Evolutionary conservation across 495 filamentous ascomycete species (phyloP).

Genomic region (Penicillium tannophilum): DNA sequence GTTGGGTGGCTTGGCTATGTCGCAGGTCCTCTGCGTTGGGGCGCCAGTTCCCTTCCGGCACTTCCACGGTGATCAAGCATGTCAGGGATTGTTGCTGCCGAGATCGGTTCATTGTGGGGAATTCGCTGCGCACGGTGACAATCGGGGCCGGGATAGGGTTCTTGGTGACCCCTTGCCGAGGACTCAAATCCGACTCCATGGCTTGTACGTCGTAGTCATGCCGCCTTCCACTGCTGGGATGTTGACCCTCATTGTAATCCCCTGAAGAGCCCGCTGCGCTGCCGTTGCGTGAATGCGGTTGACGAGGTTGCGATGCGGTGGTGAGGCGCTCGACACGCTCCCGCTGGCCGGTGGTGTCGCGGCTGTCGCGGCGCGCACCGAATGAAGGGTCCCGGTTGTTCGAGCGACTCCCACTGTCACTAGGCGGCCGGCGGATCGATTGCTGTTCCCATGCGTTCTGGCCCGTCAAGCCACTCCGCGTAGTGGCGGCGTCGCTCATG

Average conservation of each 20-base stretch:
- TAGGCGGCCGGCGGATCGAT: slow-evolving; percentile 50
- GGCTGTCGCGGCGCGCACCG: slow-evolving; percentile 53
- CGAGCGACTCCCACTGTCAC: slow-evolving; percentile 46
- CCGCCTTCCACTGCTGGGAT: slow-evolving; percentile 55
- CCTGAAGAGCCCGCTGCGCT: slow-evolving; percentile 74
- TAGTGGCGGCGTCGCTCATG: slow-evolving; percentile 58
- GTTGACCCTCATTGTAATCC: slow-evolving; percentile 71
- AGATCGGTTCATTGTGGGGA: slow-evolving; percentile 88
- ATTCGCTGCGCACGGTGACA: slow-evolving; percentile 94
- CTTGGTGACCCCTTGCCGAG: slow-evolving; percentile 66
- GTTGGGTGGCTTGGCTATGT: slow-evolving; percentile 55
- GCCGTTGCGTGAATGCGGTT: slow-evolving; percentile 66
- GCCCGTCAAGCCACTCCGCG: slow-evolving; percentile 54
- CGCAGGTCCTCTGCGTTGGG: slow-evolving; percentile 84
- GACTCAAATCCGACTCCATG: slow-evolving; percentile 85
- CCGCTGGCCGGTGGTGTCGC: slow-evolving; percentile 53
- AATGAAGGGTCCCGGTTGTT: slow-evolving; percentile 28
- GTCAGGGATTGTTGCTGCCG: slow-evolving; percentile 94
- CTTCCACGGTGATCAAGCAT: slow-evolving; percentile 92
- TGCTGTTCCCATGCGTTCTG: slow-evolving; percentile 61
- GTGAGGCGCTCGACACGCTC: slow-evolving; percentile 64
- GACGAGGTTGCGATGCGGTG: slow-evolving; percentile 41
- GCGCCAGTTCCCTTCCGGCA: slow-evolving; percentile 89
- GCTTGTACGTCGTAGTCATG: slow-evolving; percentile 97
- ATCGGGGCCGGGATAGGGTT: slow-evolving; percentile 91